Base-by-base conservation (phyloP, 2,329 filamentous ascomycete genomes). In the Venturia pyrina region DNA sequence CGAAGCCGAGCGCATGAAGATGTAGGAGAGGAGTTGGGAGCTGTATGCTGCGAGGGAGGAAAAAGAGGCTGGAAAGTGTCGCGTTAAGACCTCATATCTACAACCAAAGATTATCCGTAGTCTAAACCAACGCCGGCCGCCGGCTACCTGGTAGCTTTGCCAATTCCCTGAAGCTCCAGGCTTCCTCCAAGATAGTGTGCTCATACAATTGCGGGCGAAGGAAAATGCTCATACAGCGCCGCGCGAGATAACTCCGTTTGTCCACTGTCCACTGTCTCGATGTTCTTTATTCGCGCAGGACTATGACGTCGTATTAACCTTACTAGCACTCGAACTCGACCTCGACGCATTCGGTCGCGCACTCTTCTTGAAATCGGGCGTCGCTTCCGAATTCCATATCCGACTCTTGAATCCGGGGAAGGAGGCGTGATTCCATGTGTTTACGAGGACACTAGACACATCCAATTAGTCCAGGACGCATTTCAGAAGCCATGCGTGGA, bases 391-490 rank as follows among this genome's bases (percentile, higher is more conserved):
- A 56, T 73, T 73, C 73, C 73, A 75, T 48, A 76, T 64, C 13
- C 72, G 65, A 37, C 71, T 72, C 68, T 76, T 76, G 68, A 75
- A 76, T 32, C 73, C 73, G 5, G 75, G 75, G 50, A 65, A 65
- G 34, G 63, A 65, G 19, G 75, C 72, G 65, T 74, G 70, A 68
- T 80, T 80, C 80, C 80, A 82, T n/a, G 80, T 79, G 67, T 81
- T 81, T 13, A 81, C 79, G 24, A 82, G 76, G 0, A 79, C 76
- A 67, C 73, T 77, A 63, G 46, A 40, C 1, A 32, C 21, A 50
- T n/a, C 32, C 21, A n/a, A 32, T 43, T 7, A 62, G 59, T 21
- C 34, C n/a, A 37, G 2, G n/a, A n/a, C n/a, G n/a, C n/a, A n/a
- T n/a, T n/a, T n/a, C n/a, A n/a, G n/a, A n/a, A n/a, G n/a, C n/a